Evolutionary conservation across 2,329 filamentous ascomycete species (phyloP).

Genomic region (Hypoxylon sp.): DNA sequence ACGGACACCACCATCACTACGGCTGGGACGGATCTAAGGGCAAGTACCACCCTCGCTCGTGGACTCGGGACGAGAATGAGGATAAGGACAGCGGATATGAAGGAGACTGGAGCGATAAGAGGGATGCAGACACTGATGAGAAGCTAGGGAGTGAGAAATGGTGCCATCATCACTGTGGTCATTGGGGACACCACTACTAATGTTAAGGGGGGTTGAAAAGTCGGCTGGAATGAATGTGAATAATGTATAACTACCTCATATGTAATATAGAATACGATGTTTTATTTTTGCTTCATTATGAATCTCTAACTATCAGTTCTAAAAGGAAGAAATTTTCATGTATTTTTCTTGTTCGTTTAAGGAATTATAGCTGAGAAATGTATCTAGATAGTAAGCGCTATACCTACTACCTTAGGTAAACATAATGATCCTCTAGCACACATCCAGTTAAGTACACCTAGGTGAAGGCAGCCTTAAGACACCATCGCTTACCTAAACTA

Average conservation of each 20-base stretch:
- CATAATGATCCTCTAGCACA: too few relatives aligned
- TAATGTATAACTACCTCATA: neutral
- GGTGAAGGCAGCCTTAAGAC: too few relatives aligned
- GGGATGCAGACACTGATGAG: neutral
- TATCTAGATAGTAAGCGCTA: too few relatives aligned
- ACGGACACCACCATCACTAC: neutral
- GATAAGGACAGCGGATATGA: neutral
- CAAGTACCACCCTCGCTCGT: neutral
- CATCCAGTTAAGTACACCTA: too few relatives aligned
- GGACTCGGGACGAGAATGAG: neutral
- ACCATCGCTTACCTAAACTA: too few relatives aligned
- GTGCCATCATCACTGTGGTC: slow-evolving; percentile 13
- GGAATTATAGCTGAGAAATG: too few relatives aligned
- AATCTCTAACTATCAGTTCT: too few relatives aligned
- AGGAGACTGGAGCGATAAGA: neutral
- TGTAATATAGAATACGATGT: too few relatives aligned
- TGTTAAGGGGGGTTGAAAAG: slow-evolving; percentile 22
- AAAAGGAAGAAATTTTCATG: too few relatives aligned
- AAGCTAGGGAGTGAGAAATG: neutral
- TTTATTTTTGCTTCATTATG: too few relatives aligned
- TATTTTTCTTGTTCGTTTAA: too few relatives aligned
- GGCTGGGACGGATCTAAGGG: neutral
- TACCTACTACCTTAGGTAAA: too few relatives aligned
- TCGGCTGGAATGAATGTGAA: neutral
- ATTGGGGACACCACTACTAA: slow-evolving; percentile 26